A percentile compares a stretch with the other conserved stretches of the same genome.
Conservation (phyloP, 2,329 filamentous ascomycete species). For the Aspergillus latus region DNA sequence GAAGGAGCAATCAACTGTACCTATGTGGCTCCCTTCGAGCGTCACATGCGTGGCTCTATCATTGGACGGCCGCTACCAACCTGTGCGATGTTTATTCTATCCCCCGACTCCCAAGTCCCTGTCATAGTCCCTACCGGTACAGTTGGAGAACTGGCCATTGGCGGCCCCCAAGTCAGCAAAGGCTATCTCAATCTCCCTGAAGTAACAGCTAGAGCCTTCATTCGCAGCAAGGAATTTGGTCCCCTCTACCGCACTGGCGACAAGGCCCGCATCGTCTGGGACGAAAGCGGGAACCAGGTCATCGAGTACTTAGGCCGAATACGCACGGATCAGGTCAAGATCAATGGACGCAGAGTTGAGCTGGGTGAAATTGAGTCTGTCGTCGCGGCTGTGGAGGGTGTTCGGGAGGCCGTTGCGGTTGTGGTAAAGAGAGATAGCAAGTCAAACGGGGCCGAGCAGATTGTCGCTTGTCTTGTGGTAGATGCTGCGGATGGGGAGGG, state of each 20-base stretch:
- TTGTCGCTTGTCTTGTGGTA: constrained; percentile 28
- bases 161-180: constrained; percentile 32
- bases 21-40: constrained; percentile 23
- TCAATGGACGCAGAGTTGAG: constrained; percentile 79
- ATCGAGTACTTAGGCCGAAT: constrained; percentile 83
- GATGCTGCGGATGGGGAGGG: constrained; percentile 12
- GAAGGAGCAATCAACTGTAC: constrained; percentile 35
- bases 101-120: constrained; percentile 25
- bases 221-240: constrained; percentile 45
- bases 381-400: constrained; percentile 20
- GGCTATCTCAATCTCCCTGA: constrained; percentile 30
- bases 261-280: constrained; percentile 57
- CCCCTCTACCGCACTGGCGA: constrained; percentile 43
- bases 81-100: constrained; percentile 34
- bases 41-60: constrained; percentile 33
- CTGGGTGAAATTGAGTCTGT: constrained; percentile 69
- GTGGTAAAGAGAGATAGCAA: constrained; percentile 21
- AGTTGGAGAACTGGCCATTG: constrained; percentile 48
- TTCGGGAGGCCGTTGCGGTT: constrained; percentile 27
- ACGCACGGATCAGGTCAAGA: constrained; percentile 75
- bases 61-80: constrained; percentile 39
- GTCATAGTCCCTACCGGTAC: constrained; percentile 42
- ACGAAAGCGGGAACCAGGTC: constrained; percentile 52
- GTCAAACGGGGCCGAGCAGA: constrained; percentile 25
- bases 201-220: constrained; percentile 28